These are phyloP conservation scores for Coemansia sp. DNA, from an alignment of 192 early-diverging fungal species.

Conservation along the genomic window DNA sequence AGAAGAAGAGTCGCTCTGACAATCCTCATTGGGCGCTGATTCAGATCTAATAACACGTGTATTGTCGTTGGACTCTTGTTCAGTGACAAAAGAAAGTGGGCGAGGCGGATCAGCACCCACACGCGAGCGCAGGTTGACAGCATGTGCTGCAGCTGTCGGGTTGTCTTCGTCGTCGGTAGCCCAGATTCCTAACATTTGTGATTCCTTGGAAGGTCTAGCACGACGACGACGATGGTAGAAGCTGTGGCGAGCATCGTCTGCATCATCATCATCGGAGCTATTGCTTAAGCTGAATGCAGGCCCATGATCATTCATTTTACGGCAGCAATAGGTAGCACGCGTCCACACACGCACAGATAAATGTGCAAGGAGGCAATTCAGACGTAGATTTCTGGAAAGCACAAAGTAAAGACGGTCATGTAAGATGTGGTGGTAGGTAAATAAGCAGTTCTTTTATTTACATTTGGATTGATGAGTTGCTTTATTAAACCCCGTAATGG, in stretches of 20 bases:
- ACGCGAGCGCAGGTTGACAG: background rate
- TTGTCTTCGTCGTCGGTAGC: slow-evolving; percentile 16
- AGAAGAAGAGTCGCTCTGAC: background rate
- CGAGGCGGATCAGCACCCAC: background rate
- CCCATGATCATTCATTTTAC: slow-evolving; percentile 11
- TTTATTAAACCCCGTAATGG: too few species aligned
- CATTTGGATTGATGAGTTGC: too few species aligned
- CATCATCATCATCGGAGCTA: slow-evolving; percentile 37
- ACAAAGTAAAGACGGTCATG: background rate
- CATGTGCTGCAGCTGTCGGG: too few species aligned
- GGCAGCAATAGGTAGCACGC: too few species aligned
- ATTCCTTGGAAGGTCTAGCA: slow-evolving; percentile 20
- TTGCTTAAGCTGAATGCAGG: slow-evolving; percentile 21
- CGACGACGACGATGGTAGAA: background rate
- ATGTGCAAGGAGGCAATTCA: too few species aligned
- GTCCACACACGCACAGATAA: too few species aligned
- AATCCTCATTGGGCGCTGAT: background rate
- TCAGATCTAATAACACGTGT: too few species aligned
- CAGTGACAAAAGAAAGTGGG: too few species aligned
- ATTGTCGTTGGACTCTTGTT: too few species aligned
- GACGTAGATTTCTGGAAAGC: background rate
- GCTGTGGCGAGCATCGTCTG: background rate
- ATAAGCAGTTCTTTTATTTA: too few species aligned
- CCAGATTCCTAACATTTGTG: slow-evolving; percentile 45
- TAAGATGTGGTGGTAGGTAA: too few species aligned